These are phyloP conservation scores for Spinacia oleracea DNA, from an alignment of 179 eudicot genomes.

Conservation along the genomic window DNA sequence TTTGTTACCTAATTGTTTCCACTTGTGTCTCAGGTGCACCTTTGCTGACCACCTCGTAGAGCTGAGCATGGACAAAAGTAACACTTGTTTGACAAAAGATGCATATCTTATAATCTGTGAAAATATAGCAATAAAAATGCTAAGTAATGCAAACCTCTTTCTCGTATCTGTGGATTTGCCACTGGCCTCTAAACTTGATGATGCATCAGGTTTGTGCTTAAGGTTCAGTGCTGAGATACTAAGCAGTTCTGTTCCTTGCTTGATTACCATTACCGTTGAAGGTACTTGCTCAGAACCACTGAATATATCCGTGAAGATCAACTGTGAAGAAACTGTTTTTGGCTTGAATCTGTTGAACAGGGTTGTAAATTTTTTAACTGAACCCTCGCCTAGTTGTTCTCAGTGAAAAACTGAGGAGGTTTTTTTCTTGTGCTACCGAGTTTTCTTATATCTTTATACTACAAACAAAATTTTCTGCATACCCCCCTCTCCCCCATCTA, in stretches of 20 bases:
- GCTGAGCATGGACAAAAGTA: conserved; percentile 47
- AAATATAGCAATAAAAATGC: conserved; percentile 77
- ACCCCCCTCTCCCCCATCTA: not conserved
- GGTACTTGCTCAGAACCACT: conserved; percentile 85
- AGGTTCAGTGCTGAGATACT: conserved; percentile 83
- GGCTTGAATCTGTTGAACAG: conserved; percentile 85
- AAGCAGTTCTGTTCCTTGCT: conserved; percentile 77
- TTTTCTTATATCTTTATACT: not conserved
- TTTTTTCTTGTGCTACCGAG: conserved; percentile 9
- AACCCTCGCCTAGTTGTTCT: conserved; percentile 32
- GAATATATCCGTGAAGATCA: conserved; percentile 70
- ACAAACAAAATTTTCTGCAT: not conserved
- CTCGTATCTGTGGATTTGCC: conserved; percentile 89
- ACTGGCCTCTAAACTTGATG: conserved; percentile 62
- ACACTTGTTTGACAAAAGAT: conserved; percentile 49
- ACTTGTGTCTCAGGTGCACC: conserved; percentile 61
- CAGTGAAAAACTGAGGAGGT: conserved; percentile 6
- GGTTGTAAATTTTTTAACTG: conserved; percentile 73
- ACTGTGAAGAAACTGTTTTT: conserved; percentile 98
- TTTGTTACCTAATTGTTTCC: conserved; percentile 17
- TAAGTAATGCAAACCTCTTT: conserved; percentile 74
- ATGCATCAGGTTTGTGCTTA: conserved; percentile 76
- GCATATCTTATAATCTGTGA: conserved; percentile 69
- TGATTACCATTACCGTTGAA: conserved; percentile 70
- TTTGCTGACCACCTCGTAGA: conserved; percentile 67